Evolutionary conservation across 805 yeast species (phyloP), one percentile per base, ranked within the genome.

Genomic region (Candida ascalaphidarum): DNA sequence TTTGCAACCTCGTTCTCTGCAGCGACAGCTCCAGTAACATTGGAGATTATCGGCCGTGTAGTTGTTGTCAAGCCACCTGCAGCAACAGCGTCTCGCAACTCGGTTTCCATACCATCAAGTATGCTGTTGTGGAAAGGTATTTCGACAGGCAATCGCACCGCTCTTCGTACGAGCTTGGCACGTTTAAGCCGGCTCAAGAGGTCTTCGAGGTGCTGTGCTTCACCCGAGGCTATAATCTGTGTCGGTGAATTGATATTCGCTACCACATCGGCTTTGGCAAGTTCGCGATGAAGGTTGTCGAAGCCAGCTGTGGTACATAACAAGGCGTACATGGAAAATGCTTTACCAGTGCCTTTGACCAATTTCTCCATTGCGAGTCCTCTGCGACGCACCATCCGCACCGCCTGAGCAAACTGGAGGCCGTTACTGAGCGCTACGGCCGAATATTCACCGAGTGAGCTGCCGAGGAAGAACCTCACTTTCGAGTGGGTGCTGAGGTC

Each of bases 41-140:
- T 68, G 11, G 62, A 45, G 1, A 67, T 39, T 5, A 68, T 48
- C 7, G 72, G 65, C 7, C 39, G 40, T n/a, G 32, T 32, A n/a
- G n/a, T n/a, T n/a, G n/a, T n/a, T 14, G 44, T 36, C 3, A 32
- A 25, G 14, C 35, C 22, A 8, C 7, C 16, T 17, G 22, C 11
- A 27, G 29, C 4, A 54, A 41, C 13, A 50, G 37, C 10, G 31
- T 35, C 7, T n/a, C 25, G 28, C 32, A 70, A 50, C 18, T 45
- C 40, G 10, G 48, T 42, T 30, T 58, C 61, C 5, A 72, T 65
- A 1, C 52, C 50, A 21, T 30, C 29, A 43, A 74, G 43, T 3
- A 59, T 34, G 8, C 52, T 44, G 32, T 58, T 62, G 43, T 72
- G 79, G 44, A 72, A 72, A 11, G 79, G 76, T 2, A 71, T 63